Evolutionary conservation across 257 asterid species (phyloP).

Genomic region (Nicotiana tomentosiformis): DNA sequence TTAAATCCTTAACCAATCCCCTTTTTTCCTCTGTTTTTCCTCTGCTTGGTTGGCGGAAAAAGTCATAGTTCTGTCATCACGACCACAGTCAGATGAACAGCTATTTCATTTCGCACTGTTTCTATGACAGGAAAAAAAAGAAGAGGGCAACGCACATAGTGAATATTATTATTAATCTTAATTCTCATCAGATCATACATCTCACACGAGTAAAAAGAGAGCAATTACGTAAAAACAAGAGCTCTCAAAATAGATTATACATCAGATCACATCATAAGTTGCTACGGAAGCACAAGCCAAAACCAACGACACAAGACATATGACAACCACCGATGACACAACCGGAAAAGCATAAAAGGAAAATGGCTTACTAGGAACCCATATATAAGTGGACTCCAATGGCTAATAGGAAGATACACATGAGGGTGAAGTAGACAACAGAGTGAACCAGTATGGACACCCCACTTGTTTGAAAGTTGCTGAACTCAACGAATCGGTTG

Average conservation of each 20-base stretch:
- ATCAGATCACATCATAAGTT: background rate
- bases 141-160: too few species aligned
- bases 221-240: background rate
- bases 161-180: background rate
- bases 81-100: background rate
- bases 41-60: too few species aligned
- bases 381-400: constrained; percentile 62
- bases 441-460: constrained; percentile 68
- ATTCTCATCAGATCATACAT: background rate
- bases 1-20: too few species aligned
- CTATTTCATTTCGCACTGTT: background rate
- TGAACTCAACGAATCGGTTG: constrained; percentile 60
- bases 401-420: constrained; percentile 71
- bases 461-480: constrained; percentile 76
- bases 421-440: constrained; percentile 61
- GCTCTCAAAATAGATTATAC: background rate
- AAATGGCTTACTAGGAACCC: constrained; percentile 30
- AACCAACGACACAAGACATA: background rate
- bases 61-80: background rate
- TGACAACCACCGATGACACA: background rate
- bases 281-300: background rate
- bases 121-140: background rate
- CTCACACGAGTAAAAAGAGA: background rate
- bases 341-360: background rate
- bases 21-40: too few species aligned